Base-by-base conservation (phyloP, 441 rosid genomes). In the Biscutella laevigata region DNA sequence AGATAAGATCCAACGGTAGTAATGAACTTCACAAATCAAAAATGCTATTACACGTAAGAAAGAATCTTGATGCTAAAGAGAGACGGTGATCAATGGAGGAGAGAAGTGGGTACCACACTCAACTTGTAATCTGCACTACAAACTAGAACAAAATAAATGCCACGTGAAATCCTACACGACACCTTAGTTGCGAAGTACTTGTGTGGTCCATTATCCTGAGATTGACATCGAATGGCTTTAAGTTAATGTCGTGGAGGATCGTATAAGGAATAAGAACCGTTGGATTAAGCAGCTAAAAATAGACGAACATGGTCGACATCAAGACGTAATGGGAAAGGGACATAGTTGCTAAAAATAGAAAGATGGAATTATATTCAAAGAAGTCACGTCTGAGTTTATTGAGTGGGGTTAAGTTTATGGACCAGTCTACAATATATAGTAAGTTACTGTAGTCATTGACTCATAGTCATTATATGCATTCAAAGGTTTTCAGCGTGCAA, bases 231-330 rank as follows among this genome's bases (percentile, higher is more conserved):
- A 8, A 58, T 45, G 67, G 67, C 10, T n/a, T 6, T 32, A 9
- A 41, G 10, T 1, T 6, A 26, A 40, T 44, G 48, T 33, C 41
- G 56, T 37, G 38, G 51, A 36, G 9, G 11, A 19, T 43, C 9
- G 32, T 35, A 39, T 45, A 60, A 39, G 21, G 10, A 27, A 13
- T 15, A 27, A 21, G 34, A 40, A 43, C 57, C 70, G 81, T 74
- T 73, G 58, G 77, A 72, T 68, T 47, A 44, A 45, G 14, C 30
- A 45, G 13, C 78, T 73, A 20, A 46, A 35, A 39, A 14, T 42
- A 66, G 82, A 58, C 54, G 53, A 60, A 70, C 88, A 78, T 43
- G 2, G 53, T 85, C 82, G 59, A 70, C 68, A 51, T 84, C 88
- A 70, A 27, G 49, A 35, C 44, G 29, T 70, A 47, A 70, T 71